Evolutionary conservation across 176 grass and related monocot species (phyloP), one percentile per base, ranked within the genome.

Genomic region (Tillandsia leiboldiana): DNA sequence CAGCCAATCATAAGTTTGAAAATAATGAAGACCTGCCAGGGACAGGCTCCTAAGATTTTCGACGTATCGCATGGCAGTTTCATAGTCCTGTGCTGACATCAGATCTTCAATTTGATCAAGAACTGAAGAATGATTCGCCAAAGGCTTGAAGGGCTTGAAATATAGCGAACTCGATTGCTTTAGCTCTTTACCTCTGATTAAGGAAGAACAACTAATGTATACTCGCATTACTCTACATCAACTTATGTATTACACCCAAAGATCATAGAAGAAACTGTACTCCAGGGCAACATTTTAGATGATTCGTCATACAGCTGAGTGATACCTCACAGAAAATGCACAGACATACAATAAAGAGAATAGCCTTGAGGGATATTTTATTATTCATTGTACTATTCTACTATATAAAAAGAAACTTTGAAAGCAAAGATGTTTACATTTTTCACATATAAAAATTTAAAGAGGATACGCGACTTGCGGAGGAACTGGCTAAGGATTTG

Each of bases 401-500:
- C 56, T 59, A 61, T 18, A 61, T 9, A 61, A 20, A 61, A 59
- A 61, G 56, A 61, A 61, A 18, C 22, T 61, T 61, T 18, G 22
- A 15, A 61, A 61, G 22, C 56, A 61, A 61, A 61, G 0, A 61
- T n/a, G 17, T 61, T 61, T 18, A 61, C 17, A 61, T 42, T 42
- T 6, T 7, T 42, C 4, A 42, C 33, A 42, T 42, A 42, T 42
- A 42, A 42, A 42, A 42, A 6, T 42, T 42, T 42, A 5, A 42
- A 42, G 33, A 80, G 83, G 76, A 89, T 91, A 96, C 92, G 70
- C 68, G 92, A 96, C 63, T 96, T 96, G 14, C 12, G 86, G 51
- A 96, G 81, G 77, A 91, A 96, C 82, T 96, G 92, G 63, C 85
- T 96, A 75, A 96, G 92, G 80, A 96, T 96, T 89, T 96, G 88